Conservation (phyloP, 2,329 filamentous ascomycete genomes). For the Colletotrichum echinochloae region DNA sequence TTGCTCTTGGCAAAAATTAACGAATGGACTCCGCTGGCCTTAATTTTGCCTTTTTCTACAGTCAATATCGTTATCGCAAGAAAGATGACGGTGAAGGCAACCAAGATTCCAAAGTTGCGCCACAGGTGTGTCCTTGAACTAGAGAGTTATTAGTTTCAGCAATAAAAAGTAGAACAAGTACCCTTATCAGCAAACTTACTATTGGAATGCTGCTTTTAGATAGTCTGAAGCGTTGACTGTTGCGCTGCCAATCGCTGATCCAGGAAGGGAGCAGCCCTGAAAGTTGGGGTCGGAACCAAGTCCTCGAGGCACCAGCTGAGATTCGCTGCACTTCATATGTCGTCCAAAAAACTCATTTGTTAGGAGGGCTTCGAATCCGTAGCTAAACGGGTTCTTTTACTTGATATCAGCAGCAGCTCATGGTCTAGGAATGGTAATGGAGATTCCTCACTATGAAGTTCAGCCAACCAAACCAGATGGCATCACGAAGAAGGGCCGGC, state of each 20-base stretch:
- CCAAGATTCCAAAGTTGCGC: conserved; percentile 83
- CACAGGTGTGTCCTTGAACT: conserved; percentile 67
- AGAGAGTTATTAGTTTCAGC: neutral
- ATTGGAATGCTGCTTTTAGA: conserved; percentile 64
- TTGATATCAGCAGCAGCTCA: too few species aligned
- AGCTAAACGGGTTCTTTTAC: conserved; percentile 68
- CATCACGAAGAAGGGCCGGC: conserved; percentile 63
- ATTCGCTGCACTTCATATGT: conserved; percentile 59
- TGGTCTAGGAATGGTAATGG: too few species aligned
- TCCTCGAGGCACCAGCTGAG: conserved; percentile 60
- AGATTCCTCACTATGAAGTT: conserved; percentile 60
- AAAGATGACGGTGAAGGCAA: conserved; percentile 81
- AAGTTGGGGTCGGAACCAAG: conserved; percentile 54
- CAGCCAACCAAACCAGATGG: conserved; percentile 80
- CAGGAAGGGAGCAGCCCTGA: conserved; percentile 68
- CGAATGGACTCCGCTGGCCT: conserved; percentile 34
- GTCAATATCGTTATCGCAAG: conserved; percentile 77
- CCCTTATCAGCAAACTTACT: conserved; percentile 47
- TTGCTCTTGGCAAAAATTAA: conserved; percentile 31
- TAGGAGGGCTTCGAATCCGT: conserved; percentile 72
- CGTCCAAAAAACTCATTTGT: conserved; percentile 67
- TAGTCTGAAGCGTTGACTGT: conserved; percentile 68
- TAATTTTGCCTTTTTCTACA: conserved; percentile 75
- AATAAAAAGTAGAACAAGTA: too few species aligned
- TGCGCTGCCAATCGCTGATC: conserved; percentile 60